Evolutionary conservation across 2,329 filamentous ascomycete species (phyloP), one percentile per base, ranked within the genome.

Genomic region (Aspergillus arachidicola): DNA sequence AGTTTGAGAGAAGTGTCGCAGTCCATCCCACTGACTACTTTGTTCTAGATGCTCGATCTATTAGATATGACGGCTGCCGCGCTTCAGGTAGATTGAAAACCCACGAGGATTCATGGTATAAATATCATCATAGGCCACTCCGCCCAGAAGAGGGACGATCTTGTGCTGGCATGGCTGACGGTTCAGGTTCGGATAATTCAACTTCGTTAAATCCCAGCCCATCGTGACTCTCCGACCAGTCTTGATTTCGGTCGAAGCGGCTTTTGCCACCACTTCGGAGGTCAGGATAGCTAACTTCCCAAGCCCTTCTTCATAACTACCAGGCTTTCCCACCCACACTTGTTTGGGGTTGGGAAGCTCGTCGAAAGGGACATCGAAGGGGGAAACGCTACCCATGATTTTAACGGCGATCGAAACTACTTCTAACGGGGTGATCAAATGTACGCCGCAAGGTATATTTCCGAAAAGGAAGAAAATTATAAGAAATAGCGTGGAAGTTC

Each of bases 131-230:
- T 83, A 85, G 6, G 80, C 81, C 0, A 79, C 71, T 11, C 83
- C 80, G 11, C 79, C 78, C 10, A 86, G 73, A 19, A 85, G 63
- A 12, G 82, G 79, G 1, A 84, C 76, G 60, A 87, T 83, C 60
- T 80, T 79, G 66, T 86, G 85, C 36, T 82, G 73, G 57, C 82
- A 83, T 10, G 82, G 80, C 38, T 82, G 80, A 2, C 86, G 80
- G 50, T 81, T 81, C 66, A 87, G 83, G 64, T 84, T 83, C 1
- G 85, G 83, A 66, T 83, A 80, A 62, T 87, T 84, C 3, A 87
- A 74, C 68, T 87, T 87, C 23, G 80, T 82, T 64, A 87, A 71
- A 28, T 85, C 82, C 85, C 85, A 87, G 30, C 81, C 81, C 45
- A 88, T 77, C 11, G 82, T 82, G 28, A 86, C 80, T 36, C 84